Base-by-base conservation (phyloP, 2,329 filamentous ascomycete species). In the Phoma sp. region DNA sequence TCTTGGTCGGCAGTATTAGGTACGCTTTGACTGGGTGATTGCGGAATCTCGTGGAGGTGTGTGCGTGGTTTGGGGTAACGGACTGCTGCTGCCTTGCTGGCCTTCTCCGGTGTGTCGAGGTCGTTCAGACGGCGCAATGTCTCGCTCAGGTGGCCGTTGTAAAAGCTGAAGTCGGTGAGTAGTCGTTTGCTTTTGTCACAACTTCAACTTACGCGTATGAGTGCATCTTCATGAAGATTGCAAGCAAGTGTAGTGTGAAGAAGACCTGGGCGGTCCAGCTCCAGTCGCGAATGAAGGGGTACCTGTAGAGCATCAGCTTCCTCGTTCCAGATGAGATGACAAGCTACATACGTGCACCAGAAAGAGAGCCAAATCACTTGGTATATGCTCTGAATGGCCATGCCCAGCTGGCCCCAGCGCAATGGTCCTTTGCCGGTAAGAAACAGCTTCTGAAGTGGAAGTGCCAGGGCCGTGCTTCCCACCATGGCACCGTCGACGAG, bases 151-250 rank as follows among this genome's bases (percentile, higher is more conserved):
- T 99, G 95, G 10, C 95, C 95, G 67, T 97, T 98, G 80, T 99
- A 99, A 75, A 98, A 99, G 20, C 72, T 75, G 32, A n/a, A n/a
- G n/a, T n/a, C n/a, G n/a, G n/a, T n/a, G n/a, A n/a, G n/a, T n/a
- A n/a, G n/a, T n/a, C n/a, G n/a, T n/a, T n/a, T n/a, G n/a, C n/a
- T 5, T 23, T 7, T 25, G 10, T 14, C 12, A 11, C 10, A 4
- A 1, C 21, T 10, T 12, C 20, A 7, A 43, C 71, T 18, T 57
- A 75, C 69, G 92, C 90, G 71, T 96, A 99, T 5, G 93, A 97
- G 75, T 99, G 95, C 87, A 98, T 95, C 81, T 99, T 99, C 95
- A 99, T 99, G 43, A 97, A 86, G 17, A 99, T 82, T 7, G 91
- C 89, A 76, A 99, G 86, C 36, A 92, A 89, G 76, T 99, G 95